These are phyloP conservation scores for Trichosporon sp. DNA, from an alignment of 1,284 basidiomycete species.

Conservation along the genomic window DNA sequence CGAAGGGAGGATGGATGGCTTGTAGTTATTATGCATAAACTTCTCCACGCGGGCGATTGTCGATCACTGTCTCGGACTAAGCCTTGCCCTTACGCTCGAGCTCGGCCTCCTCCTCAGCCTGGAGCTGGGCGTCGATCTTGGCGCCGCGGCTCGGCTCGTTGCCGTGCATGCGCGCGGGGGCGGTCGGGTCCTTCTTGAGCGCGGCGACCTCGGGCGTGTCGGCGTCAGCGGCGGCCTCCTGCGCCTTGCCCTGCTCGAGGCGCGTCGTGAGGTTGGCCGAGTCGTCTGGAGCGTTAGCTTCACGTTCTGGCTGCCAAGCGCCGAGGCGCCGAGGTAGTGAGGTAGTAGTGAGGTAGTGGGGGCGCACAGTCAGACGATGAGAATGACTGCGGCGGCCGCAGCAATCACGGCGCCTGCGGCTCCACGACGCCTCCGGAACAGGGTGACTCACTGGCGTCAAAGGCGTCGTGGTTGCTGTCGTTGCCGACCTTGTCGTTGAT, in stretches of 20 bases:
- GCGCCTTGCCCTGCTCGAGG: slow-evolving; percentile 18
- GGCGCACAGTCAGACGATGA: background rate
- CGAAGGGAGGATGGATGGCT: background rate
- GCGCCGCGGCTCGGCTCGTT: slow-evolving; percentile 31
- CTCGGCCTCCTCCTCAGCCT: slow-evolving; percentile 27
- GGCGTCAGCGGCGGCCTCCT: slow-evolving; percentile 13
- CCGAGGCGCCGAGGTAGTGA: too few species aligned
- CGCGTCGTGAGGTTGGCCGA: slow-evolving; percentile 21
- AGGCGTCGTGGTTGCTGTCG: slow-evolving; percentile 18
- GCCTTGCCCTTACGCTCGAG: slow-evolving; percentile 29
- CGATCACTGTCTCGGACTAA: background rate
- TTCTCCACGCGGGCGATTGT: background rate
- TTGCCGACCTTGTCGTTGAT: slow-evolving; percentile 20
- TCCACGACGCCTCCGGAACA: background rate
- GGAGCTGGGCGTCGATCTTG: slow-evolving; percentile 29
- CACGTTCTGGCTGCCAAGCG: too few species aligned
- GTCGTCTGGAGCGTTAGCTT: slow-evolving; percentile 22
- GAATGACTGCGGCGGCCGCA: background rate
- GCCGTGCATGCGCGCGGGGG: slow-evolving; percentile 26
- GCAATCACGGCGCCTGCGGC: background rate
- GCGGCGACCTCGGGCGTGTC: slow-evolving; percentile 26
- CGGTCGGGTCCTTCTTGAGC: slow-evolving; percentile 28
- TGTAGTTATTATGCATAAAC: slow-evolving; percentile 8
- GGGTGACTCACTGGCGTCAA: slow-evolving; percentile 21
- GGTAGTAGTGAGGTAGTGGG: too few species aligned